Evolutionary conservation across 805 yeast species (phyloP), one percentile per base, ranked within the genome.

Genomic region (Candida anglica): DNA sequence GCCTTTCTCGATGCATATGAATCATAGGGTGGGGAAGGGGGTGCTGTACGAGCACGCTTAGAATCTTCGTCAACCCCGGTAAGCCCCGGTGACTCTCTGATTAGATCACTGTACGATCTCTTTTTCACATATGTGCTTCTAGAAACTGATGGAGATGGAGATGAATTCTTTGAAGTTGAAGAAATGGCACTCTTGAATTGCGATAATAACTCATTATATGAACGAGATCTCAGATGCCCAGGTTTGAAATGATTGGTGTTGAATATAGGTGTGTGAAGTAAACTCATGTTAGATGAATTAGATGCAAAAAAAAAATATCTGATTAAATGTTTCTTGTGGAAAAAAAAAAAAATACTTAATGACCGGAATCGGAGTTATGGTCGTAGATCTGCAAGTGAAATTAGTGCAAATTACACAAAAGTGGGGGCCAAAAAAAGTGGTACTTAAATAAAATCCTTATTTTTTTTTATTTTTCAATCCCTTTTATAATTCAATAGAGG

Each of bases 1-100:
- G 31, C 29, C 25, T 30, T 39, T n/a, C 25, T 18, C 2, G 28
- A 10, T 36, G 6, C 47, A 40, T 1, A 43, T 50, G 8, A 43
- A 11, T 28, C 27, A 17, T 21, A 47, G n/a, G 63, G 67, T 8
- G 65, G 63, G 13, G 69, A 64, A 9, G 73, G 69, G 21, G 74
- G 73, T 3, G 73, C 73, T 7, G 73, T 67, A 46, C 64, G 56
- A n/a, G 71, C 56, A 32, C 70, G 52, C 45, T 69, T 69, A 32
- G 44, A 2, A 42, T 40, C 24, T 28, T 27, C 34, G 40, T 40
- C 8, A 43, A 27, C 28, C 38, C 38, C 35, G 5, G 15, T 16
- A 17, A 19, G 15, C 3, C 17, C 15, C n/a, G 33, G 14, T 14
- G 37, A 28, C 15, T 44, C 48, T 15, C 37, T 38, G 13, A 34